Evolutionary conservation across 2,329 filamentous ascomycete genomes (phyloP).

Genomic region (Dothistroma pini): DNA sequence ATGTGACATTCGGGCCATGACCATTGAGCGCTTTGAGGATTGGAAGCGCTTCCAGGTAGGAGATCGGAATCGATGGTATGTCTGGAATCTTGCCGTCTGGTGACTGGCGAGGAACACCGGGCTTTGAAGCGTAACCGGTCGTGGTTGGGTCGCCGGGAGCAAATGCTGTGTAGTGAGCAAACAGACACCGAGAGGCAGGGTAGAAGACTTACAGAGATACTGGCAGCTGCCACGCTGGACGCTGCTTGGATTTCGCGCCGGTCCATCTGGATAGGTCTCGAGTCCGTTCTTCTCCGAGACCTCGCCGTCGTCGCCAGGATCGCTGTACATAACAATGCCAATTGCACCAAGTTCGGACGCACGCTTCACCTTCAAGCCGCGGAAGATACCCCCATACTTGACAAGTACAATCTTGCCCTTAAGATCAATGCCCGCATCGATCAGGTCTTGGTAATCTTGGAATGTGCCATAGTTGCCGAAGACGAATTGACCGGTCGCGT

Average conservation of each 20-base stretch:
- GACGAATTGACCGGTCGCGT: constrained; percentile 82
- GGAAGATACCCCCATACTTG: constrained; percentile 82
- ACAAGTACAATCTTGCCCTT: constrained; percentile 82
- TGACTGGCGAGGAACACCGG: constrained; percentile 73
- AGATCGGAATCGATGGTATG: constrained; percentile 89
- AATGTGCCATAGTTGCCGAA: constrained; percentile 92
- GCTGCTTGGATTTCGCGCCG: constrained; percentile 80
- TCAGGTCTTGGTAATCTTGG: constrained; percentile 76
- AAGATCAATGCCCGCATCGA: constrained; percentile 69
- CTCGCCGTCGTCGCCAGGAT: constrained; percentile 83
- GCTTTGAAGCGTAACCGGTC: constrained; percentile 88
- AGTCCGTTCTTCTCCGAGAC: constrained; percentile 78
- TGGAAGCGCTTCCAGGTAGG: constrained; percentile 79
- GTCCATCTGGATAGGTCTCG: constrained; percentile 76
- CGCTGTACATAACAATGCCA: constrained; percentile 78
- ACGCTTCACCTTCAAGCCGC: constrained; percentile 87
- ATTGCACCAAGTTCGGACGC: constrained; percentile 88
- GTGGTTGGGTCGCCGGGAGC: constrained; percentile 78
- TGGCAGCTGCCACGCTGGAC: constrained; percentile 87
- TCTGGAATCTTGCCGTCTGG: constrained; percentile 68
- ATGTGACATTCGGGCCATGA: constrained; percentile 71
- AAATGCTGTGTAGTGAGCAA: constrained; percentile 42
- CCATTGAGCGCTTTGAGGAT: constrained; percentile 89
- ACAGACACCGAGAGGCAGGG: neutral
- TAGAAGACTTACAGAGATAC: constrained; percentile 40